Evolutionary conservation across 148 eudicot species (phyloP), one percentile per base, ranked within the genome.

Genomic region (Camellia japonica): DNA sequence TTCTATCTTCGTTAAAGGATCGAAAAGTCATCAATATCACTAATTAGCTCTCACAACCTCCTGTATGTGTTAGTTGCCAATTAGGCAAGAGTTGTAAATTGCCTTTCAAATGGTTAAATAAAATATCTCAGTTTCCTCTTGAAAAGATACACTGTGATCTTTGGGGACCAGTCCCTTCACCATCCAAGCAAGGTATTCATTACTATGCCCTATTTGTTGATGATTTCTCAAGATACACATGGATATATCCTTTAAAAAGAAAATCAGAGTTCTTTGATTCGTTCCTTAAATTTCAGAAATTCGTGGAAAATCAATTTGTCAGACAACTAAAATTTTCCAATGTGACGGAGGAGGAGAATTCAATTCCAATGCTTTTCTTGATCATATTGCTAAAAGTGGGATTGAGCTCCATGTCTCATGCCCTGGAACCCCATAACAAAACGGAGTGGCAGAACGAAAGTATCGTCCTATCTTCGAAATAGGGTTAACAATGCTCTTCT

Each of bases 131-230:
- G 6, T 67, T 67, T 67, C 46, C 47, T 67, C 47, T 30, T 38
- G 71, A 67, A 30, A 67, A 67, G 4, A 42, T 67, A 30, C 71
- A 67, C 16, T 67, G 71, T 42, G 71, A 67, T 67, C 47, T 30
- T 30, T 67, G 71, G 71, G 71, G 71, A 30, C 71, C 7, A 30
- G 44, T 47, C 46, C 71, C 71, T 6, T 6, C 38, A 30, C 11
- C 71, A 30, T 67, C 71, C 44, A 67, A 67, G 13, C 71, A 67
- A 67, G 11, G 46, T 67, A 30, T 67, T 67, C 46, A 12, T 1
- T 67, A 67, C 47, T 38, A 67, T 67, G 23, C 6, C 13, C 3
- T 12, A 23, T 23, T 23, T 23, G 23, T 23, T 23, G 23, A 23
- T 23, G 23, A 23, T 23, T 23, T 23, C 23, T 23, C 23, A 23